Base-by-base conservation (phyloP, 2,329 filamentous ascomycete genomes). In the Hypocrella siamensis region DNA sequence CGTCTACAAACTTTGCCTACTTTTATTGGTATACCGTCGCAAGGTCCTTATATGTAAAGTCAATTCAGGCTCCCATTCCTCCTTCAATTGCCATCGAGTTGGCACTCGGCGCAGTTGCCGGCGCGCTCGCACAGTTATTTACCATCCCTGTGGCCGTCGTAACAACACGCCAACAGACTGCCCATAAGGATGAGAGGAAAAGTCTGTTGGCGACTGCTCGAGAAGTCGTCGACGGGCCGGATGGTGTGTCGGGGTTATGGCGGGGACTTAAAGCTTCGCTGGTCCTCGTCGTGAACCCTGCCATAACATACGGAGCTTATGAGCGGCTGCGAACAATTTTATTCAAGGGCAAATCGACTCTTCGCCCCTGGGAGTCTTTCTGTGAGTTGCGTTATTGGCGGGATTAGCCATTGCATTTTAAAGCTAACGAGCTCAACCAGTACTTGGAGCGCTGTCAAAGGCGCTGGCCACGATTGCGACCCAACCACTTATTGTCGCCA, bases 11-110 rank as follows among this genome's bases (percentile, higher is more conserved):
- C 57, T 98, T 98, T 52, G 90, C 90, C 46, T 98, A 98, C 60
- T 98, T 98, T 54, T 98, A 98, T 62, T 96, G 88, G 86, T 96
- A 96, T 54, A 88, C 84, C 5, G 60, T 90, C 18, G 83, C 94
- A 19, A 75, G 90, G 40, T 74, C 74, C 12, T 56, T 93, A 15
- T 96, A 96, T 53, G 57, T 82, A 42, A 70, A 69, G 42, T 60
- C 70, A 26, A 53, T 66, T 38, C 70, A 68, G 42, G 51, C 51
- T 12, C 42, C 52, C 4, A 44, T 48, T 4, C 50, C 77, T 17
- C 83, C 85, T 3, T 77, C 81, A 15, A 96, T 86, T 1, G 70
- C 79, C 4, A 66, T 79, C 28, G 90, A 98, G 57, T 66, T 98
- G 35, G 69, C 75, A 2, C 65, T 98, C 9, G 90, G 90, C 28